phyloP scores from a whole-genome alignment of 108 stramenopile genomes.

The Mediolabrus comicus region DNA sequence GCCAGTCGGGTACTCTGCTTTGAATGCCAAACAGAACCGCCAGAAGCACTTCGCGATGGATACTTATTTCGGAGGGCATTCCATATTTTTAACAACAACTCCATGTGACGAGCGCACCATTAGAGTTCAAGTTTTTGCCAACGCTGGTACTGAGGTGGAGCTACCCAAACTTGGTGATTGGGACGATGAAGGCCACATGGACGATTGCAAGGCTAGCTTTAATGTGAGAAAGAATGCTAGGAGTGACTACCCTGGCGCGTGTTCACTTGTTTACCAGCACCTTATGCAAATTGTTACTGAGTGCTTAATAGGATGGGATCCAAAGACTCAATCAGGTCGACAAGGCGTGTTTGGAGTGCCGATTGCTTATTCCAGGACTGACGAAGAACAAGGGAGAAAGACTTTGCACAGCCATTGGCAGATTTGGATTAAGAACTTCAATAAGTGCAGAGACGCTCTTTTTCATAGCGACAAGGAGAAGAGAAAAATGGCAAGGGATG shows the following conservation, averaged over 20 bases:
- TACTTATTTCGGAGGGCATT: neutral
- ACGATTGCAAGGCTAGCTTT: neutral
- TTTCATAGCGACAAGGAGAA: neutral
- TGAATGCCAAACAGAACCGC: neutral
- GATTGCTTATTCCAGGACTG: neutral
- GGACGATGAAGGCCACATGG: neutral
- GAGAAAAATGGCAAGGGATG: neutral
- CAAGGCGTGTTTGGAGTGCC: neutral
- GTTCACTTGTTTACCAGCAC: neutral
- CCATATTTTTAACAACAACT: neutral
- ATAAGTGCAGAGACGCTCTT: neutral
- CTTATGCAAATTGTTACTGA: slow-evolving; percentile 12
- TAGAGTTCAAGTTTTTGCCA: neutral
- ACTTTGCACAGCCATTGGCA: slow-evolving; percentile 10
- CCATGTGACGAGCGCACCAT: neutral
- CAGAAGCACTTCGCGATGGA: neutral
- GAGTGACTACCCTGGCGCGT: neutral
- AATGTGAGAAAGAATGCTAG: neutral
- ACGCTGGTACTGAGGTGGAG: neutral
- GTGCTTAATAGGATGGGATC: slow-evolving; percentile 7
- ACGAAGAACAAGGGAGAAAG: slow-evolving; percentile 10
- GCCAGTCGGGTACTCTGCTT: neutral
- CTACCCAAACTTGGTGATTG: neutral
- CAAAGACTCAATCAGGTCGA: neutral
- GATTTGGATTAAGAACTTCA: neutral